Percentiles rank a stretch among this genome's conserved stretches.
phyloP scores from a whole-genome alignment of 768 basidiomycete species.

The Russula emetica region DNA sequence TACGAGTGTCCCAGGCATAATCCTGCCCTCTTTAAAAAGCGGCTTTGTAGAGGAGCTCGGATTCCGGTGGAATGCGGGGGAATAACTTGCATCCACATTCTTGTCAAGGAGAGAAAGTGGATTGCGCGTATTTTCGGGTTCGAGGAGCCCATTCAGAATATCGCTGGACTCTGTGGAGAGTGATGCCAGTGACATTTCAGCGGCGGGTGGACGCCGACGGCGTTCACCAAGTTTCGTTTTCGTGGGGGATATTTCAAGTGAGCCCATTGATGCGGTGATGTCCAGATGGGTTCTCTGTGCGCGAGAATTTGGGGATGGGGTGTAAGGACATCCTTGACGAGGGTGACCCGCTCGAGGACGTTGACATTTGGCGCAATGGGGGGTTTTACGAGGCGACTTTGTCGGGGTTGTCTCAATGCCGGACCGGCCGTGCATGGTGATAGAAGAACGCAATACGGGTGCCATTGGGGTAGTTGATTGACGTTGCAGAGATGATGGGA shows the following conservation, averaged over 20 bases:
- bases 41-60: background rate
- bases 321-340: constrained; percentile 56
- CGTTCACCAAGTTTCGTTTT: constrained; percentile 24
- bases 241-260: constrained; percentile 23
- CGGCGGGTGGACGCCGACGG: constrained; percentile 33
- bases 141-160: constrained; percentile 44
- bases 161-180: constrained; percentile 46
- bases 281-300: constrained; percentile 4
- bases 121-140: constrained; percentile 41
- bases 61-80: background rate
- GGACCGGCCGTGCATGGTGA: constrained; percentile 14
- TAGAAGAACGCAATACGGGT: constrained; percentile 21
- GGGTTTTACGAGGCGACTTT: constrained; percentile 47
- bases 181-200: constrained; percentile 46
- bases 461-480: constrained; percentile 10
- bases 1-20: constrained; percentile 28
- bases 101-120: constrained; percentile 27
- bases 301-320: constrained; percentile 2
- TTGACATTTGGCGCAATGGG: constrained; percentile 53
- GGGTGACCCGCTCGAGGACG: constrained; percentile 58
- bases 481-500: background rate
- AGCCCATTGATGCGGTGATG: constrained; percentile 19
- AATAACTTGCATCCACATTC: background rate
- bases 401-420: constrained; percentile 30
- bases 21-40: constrained; percentile 17